phyloP scores from a whole-genome alignment of 202 grass and related monocot species.

The Musa balbisiana region DNA sequence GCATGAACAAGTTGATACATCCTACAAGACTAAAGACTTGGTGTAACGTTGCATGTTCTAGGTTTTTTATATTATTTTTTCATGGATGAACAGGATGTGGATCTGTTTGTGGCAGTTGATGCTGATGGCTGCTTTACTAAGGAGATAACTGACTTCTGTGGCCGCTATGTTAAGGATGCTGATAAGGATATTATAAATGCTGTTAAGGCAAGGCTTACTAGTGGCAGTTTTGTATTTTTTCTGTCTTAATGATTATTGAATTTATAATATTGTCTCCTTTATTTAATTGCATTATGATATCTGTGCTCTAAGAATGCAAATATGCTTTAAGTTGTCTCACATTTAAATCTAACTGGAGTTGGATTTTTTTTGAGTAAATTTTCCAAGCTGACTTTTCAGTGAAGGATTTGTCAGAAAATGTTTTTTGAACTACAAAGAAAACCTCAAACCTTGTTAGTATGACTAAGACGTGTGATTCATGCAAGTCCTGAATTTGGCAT shows the following conservation, averaged over 20 bases:
- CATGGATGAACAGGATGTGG: conserved; percentile 41
- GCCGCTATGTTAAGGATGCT: conserved; percentile 73
- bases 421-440: no score
- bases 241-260: not conserved
- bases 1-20: not conserved
- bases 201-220: conserved; percentile 60
- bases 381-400: no score
- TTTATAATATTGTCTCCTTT: not conserved
- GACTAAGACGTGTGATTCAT: no score
- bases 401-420: no score
- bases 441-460: no score
- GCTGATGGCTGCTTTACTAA: conserved; percentile 77
- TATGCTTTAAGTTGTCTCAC: no score
- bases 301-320: no score
- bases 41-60: not conserved
- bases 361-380: no score
- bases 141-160: conserved; percentile 69
- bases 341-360: no score
- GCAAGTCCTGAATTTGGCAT: no score
- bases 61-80: not conserved
- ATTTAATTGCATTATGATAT: no score
- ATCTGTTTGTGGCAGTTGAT: conserved; percentile 91
- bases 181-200: conserved; percentile 87
- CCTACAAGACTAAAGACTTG: not conserved
- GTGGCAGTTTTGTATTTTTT: not conserved